phyloP scores from a whole-genome alignment of 2,329 filamentous ascomycete species.

The Monilinia fructicola region DNA sequence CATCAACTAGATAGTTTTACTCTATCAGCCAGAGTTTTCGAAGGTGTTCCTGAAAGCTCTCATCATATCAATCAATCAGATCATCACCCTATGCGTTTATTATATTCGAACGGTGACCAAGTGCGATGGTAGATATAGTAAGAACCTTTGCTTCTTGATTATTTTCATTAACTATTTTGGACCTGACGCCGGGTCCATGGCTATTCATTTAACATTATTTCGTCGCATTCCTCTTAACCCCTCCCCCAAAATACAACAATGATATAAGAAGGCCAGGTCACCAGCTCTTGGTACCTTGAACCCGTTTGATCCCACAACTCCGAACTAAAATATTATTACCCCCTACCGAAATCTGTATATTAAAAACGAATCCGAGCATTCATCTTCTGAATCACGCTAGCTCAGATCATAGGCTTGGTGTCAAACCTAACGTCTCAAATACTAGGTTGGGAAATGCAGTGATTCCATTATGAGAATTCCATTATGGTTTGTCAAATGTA shows the following conservation, averaged over 20 bases:
- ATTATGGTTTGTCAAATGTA: background rate
- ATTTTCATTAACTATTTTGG: background rate
- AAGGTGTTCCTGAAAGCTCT: too few species aligned
- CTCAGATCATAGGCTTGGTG: background rate
- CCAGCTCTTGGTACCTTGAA: conserved; percentile 40
- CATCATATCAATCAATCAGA: too few species aligned
- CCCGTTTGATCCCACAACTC: conserved; percentile 4
- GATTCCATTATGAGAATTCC: background rate
- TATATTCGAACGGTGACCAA: background rate
- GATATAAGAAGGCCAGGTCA: conserved; percentile 24
- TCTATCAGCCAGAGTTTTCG: background rate
- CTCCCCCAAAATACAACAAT: background rate
- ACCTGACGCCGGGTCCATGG: background rate
- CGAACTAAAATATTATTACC: background rate
- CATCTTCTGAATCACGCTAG: background rate
- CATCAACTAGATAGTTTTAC: background rate
- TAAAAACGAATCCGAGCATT: background rate
- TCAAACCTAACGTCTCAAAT: background rate
- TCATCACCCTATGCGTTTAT: background rate
- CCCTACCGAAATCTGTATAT: conserved; percentile 3
- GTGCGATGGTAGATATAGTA: background rate
- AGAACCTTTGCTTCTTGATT: background rate
- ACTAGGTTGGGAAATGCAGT: background rate
- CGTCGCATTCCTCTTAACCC: background rate
- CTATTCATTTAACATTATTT: background rate